Percentiles rank a stretch among this genome's conserved stretches.
Conservation (phyloP, 2,329 filamentous ascomycete species). For the Rutstroemia sp. region DNA sequence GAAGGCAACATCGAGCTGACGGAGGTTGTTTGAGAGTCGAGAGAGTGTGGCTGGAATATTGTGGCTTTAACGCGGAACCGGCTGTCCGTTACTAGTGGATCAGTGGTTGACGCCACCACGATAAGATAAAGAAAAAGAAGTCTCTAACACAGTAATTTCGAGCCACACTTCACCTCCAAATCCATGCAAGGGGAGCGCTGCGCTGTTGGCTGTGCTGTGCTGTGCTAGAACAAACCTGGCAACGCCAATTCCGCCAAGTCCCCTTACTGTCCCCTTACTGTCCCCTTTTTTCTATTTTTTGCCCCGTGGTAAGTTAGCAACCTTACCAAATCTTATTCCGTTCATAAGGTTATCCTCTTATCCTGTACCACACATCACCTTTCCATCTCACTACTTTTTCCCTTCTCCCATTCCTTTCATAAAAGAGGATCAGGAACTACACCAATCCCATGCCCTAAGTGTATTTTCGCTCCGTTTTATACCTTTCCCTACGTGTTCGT, state of each 20-base stretch:
- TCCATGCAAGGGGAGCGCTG: not conserved
- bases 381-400: not conserved
- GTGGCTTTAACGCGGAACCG: not conserved
- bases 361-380: not conserved
- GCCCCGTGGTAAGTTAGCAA: not conserved
- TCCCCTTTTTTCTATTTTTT: not conserved
- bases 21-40: not conserved
- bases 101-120: not conserved
- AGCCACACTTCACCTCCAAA: not conserved
- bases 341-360: slow-evolving; percentile 1
- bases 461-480: slow-evolving; percentile 9
- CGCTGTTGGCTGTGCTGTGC: not conserved
- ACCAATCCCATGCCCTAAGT: slow-evolving; percentile 4
- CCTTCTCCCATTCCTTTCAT: not conserved
- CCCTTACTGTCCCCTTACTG: slow-evolving; percentile 13
- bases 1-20: slow-evolving; percentile 8
- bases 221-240: not conserved
- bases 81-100: not conserved
- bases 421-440: not conserved
- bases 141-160: no score
- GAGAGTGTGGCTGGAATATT: not conserved
- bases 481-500: slow-evolving; percentile 1
- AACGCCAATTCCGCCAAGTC: slow-evolving; percentile 11
- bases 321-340: not conserved
- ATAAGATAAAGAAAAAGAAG: not conserved